These are phyloP conservation scores for Fonsecaea pugnacius DNA, from an alignment of 2,329 filamentous ascomycete genomes.

Conservation along the genomic window DNA sequence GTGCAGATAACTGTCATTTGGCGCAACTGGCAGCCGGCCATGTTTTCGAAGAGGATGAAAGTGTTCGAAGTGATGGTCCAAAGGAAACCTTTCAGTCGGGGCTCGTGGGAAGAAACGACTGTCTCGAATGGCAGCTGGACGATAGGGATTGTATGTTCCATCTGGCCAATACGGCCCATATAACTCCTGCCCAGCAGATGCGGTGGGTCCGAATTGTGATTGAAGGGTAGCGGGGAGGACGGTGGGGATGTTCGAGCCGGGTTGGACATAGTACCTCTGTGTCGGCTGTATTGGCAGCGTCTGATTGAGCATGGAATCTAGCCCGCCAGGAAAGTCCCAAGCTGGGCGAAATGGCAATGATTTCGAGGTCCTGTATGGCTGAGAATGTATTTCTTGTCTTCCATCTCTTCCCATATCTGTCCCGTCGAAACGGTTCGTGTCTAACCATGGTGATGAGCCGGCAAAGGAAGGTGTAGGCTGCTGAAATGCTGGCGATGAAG, in stretches of 20 bases:
- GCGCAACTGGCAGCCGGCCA: slow-evolving; percentile 13
- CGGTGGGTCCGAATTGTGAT: slow-evolving; percentile 61
- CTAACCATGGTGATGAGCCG: slow-evolving; percentile 42
- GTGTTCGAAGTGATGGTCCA: slow-evolving; percentile 30
- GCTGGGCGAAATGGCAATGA: slow-evolving; percentile 30
- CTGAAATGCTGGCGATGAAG: slow-evolving; percentile 53
- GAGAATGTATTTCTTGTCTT: slow-evolving; percentile 22
- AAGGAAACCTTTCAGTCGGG: slow-evolving; percentile 30
- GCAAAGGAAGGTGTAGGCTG: slow-evolving; percentile 16
- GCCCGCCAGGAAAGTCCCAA: slow-evolving; percentile 45
- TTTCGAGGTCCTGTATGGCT: slow-evolving; percentile 21
- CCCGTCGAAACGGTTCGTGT: slow-evolving; percentile 27
- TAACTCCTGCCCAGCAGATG: slow-evolving; percentile 60
- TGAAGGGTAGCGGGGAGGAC: slow-evolving; percentile 64
- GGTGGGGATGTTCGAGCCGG: slow-evolving; percentile 60
- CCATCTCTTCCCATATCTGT: slow-evolving; percentile 22
- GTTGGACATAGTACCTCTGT: slow-evolving; percentile 48
- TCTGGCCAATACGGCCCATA: slow-evolving; percentile 69
- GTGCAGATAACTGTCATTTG: slow-evolving; percentile 18
- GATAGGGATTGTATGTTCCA: slow-evolving; percentile 65
- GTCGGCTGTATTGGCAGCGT: slow-evolving; percentile 51
- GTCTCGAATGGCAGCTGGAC: slow-evolving; percentile 62
- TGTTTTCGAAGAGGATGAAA: slow-evolving; percentile 18
- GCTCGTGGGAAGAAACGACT: slow-evolving; percentile 48
- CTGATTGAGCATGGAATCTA: slow-evolving; percentile 67